Base-by-base conservation (phyloP, 345 rosid species). In the Dipteronia sinensis region DNA sequence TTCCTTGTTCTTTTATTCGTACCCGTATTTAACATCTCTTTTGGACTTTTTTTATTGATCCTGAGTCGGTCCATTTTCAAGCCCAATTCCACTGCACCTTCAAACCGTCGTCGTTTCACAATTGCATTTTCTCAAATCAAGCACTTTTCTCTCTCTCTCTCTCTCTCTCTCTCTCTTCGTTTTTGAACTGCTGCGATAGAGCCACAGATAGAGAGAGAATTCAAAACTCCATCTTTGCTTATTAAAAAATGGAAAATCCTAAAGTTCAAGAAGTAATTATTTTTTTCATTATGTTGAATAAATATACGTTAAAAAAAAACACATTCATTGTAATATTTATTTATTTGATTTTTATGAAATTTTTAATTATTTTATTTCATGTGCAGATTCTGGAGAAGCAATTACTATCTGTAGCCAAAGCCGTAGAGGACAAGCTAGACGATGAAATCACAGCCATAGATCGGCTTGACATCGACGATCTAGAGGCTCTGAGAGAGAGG, bases 401-500 rank as follows among this genome's bases (percentile, higher is more conserved):
- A 76, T 84, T 92, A 42, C 72, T 97, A 61, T 87, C 98, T 23
- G 98, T 97, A 67, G 99, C 90, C 53, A 94, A 89, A 85, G 99
- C 95, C 3, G 86, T 94, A 74, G 99, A 97, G 85, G 98, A 94
- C 47, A 87, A 90, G 87, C 77, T 94, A 15, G 99, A 97, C 51
- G 98, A 96, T 2, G 95, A 96, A 89, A 94, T 97, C 84, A 75
- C 88, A 4, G 90, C 98, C 0, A 77, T 97, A 1, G 99, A 93
- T 47, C 89, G 92, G 76, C 92, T 90, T n/a, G 98, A 97, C 74
- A 61, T 40, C 3, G 98, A 97, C 87, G 98, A 93, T 86, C 79
- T 97, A 76, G 99, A 93, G 79, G 92, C 73, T 29, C 10, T 94
- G 76, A 87, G 98, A 68, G 98, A 97, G 84, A 85, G 92, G 84